Percentiles rank a stretch among this genome's conserved stretches.
These are phyloP conservation scores for Trametes versicolor DNA, from an alignment of 1,284 basidiomycete genomes.

Conservation along the genomic window DNA sequence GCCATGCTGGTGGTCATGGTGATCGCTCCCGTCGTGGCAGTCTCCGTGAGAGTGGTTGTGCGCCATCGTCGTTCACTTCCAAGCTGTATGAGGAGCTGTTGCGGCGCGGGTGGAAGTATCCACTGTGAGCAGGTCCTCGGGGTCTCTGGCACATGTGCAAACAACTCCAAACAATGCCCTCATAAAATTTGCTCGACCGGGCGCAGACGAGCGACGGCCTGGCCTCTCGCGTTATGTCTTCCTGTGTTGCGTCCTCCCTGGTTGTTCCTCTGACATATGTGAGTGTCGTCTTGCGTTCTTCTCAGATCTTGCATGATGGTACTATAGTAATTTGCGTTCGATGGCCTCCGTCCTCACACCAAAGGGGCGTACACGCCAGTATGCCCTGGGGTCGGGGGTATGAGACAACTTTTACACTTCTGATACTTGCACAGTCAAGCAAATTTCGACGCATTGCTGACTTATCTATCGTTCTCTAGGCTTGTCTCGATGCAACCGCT, in stretches of 20 bases:
- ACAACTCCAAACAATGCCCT: constrained; percentile 27
- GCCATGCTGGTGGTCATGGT: constrained; percentile 53
- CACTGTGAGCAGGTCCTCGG: constrained; percentile 4
- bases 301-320: constrained; percentile 60
- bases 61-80: constrained; percentile 44
- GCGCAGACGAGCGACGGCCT: not conserved
- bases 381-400: constrained; percentile 67
- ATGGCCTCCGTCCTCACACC: constrained; percentile 62
- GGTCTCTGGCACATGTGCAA: constrained; percentile 26
- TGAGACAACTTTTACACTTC: constrained; percentile 70
- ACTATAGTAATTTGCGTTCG: constrained; percentile 88
- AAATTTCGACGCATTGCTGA: not conserved
- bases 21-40: constrained; percentile 62
- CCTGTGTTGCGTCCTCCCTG: not conserved
- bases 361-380: constrained; percentile 80
- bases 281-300: constrained; percentile 26
- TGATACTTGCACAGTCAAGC: constrained; percentile 12
- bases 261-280: constrained; percentile 17
- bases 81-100: not conserved
- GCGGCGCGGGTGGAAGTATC: not conserved
- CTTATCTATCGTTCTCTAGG: too few relatives aligned
- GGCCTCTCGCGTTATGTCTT: not conserved
- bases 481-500: too few relatives aligned
- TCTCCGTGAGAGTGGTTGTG: constrained; percentile 61
- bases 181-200: constrained; percentile 9